Percentiles rank a stretch among this genome's conserved stretches.
Evolutionary conservation across 306 rosid genomes (phyloP).

Genomic region (Acacia crassicarpa): DNA sequence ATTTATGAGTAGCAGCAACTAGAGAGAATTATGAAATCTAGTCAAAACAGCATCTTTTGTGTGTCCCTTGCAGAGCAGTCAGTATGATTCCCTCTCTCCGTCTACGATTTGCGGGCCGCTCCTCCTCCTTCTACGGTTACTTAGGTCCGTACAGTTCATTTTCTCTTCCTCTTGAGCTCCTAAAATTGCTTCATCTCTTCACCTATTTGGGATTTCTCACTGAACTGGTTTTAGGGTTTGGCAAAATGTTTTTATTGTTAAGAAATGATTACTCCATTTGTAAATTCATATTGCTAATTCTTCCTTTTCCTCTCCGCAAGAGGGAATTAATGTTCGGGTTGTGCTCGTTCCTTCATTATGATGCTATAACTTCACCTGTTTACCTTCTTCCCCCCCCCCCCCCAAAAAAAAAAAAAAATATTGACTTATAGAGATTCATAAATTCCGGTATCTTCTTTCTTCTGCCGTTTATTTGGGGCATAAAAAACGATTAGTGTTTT

Average conservation of each 20-base stretch:
- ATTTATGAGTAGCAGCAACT: background rate
- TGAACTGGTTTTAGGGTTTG: conserved; percentile 27
- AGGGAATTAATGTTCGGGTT: background rate
- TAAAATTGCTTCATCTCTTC: background rate
- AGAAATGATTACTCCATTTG: background rate
- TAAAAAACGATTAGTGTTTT: conserved; percentile 23
- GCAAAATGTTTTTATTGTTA: background rate
- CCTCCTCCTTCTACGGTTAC: background rate
- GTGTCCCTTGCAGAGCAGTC: background rate
- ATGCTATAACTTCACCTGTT: background rate
- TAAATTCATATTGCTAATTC: conserved; percentile 17
- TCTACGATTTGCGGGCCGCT: background rate
- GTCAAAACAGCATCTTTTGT: background rate
- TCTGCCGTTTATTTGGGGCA: background rate
- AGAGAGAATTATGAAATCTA: background rate
- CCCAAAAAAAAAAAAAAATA: too few relatives aligned
- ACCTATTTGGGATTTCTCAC: background rate
- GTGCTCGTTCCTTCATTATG: conserved; percentile 11
- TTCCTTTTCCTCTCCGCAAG: background rate
- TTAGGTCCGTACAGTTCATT: conserved; percentile 19
- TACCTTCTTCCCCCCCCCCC: too few relatives aligned
- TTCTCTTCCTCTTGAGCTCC: background rate
- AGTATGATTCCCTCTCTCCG: background rate
- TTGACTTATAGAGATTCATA: background rate
- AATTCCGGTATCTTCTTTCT: background rate